Base-by-base conservation (phyloP, 495 filamentous ascomycete genomes). In the Hypoxylon subgilvum region DNA sequence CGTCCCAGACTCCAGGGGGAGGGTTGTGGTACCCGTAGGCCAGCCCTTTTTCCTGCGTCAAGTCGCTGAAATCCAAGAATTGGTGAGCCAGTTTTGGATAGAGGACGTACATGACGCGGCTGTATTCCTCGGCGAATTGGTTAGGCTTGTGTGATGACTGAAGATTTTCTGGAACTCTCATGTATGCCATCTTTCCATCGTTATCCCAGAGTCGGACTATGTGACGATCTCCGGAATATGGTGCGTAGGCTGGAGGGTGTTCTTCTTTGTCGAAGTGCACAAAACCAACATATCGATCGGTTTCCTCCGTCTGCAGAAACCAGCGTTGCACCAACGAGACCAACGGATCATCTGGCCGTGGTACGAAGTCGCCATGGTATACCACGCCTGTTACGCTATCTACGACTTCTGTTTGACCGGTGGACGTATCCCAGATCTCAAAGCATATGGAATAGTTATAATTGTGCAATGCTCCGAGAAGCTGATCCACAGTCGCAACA, bases 1-100 rank as follows among this genome's bases (percentile, higher is more conserved):
- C 6, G 4, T 34, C 10, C 60, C 60, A 69, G 13, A 60, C 3
- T 21, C 17, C 28, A 12, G 49, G 36, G 1, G 64, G 57, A 21
- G 67, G 64, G 6, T 67, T 61, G 1, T 65, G 45, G 5, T 57
- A 14, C 13, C 61, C 60, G 25, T 63, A 67, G 8, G 48, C 42
- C 1, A 23, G 4, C 6, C 38, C 54, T 1, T 30, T n/a, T n/a
- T n/a, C n/a, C n/a, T 0, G 23, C 9, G 12, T 9, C 30, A 2
- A 23, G 0, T n/a, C n/a, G n/a, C n/a, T n/a, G n/a, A n/a, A n/a
- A n/a, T n/a, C n/a, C 0, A 36, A 1, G 25, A 55, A 67, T n/a
- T 13, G 18, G 7, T 69, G 67, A 5, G 52, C 51, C 2, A 5
- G 0, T 0, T 48, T 1, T 1, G 36, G 49, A 8, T 28, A 34